Evolutionary conservation across 1,284 basidiomycete genomes (phyloP), one percentile per base, ranked within the genome.

Genomic region (Austroboletus novae-zelandiae): DNA sequence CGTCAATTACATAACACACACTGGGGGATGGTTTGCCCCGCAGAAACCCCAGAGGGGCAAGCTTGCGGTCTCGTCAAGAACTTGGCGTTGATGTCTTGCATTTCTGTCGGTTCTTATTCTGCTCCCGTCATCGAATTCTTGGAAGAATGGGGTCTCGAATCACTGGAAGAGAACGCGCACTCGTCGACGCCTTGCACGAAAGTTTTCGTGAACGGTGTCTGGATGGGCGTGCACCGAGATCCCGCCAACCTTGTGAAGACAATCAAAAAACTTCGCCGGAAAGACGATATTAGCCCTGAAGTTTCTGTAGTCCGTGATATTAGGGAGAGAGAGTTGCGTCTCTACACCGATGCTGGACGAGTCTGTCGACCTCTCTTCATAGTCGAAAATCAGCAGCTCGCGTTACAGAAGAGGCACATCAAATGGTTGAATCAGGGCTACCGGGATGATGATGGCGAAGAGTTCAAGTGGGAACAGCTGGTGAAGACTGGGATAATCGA

Each of bases 11-110:
- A 99, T 73, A 99, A 99, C 68, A 98, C 97, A 2, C 96, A 99
- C 67, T 99, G 96, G 96, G 96, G 96, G 41, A 98, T 99, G 94
- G 96, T 99, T 11, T 98, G 94, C 67, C 97, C 96, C 39, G 97
- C 97, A 45, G 96, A 99, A 71, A 99, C 96, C 11, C 96, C 96
- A 8, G 96, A 99, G 86, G 96, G 96, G 50, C 96, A 99, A 70
- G 97, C 96, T 55, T 99, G 96, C 74, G 96, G 96, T 73, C 81
- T 99, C 42, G 97, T 99, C 71, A 99, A 99, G 78, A 99, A 99
- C 71, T 75, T 99, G 54, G 92, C 96, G 9, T 84, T 99, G 59
- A 98, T 99, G 95, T 79, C 95, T 9, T 96, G 94, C 71, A 97
- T 99, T 55, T 98, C 97, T 36, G 96, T 99, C 58, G 97, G 97